A percentile compares a stretch with the other conserved stretches of the same genome.
Evolutionary conservation across 2,329 filamentous ascomycete genomes (phyloP).

Genomic region (Epichloe hybrida): DNA sequence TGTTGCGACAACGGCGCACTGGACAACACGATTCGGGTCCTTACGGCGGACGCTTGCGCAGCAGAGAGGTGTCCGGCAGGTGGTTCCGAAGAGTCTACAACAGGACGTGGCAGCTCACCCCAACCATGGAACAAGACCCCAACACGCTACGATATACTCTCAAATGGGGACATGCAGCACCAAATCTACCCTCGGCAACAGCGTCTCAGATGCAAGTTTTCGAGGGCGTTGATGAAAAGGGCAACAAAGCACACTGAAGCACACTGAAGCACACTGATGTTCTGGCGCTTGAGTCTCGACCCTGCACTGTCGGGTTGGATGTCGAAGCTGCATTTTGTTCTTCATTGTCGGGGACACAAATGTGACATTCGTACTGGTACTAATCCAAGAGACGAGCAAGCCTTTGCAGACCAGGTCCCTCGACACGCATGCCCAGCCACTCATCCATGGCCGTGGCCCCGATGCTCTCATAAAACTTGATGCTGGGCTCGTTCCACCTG

Average conservation of each 20-base stretch:
- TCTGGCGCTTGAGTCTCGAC: neutral
- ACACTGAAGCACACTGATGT: neutral
- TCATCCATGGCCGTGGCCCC: constrained; percentile 55
- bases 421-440: constrained; percentile 65
- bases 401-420: constrained; percentile 49
- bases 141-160: constrained; percentile 21
- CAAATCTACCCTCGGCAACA: constrained; percentile 17
- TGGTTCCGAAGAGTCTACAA: constrained; percentile 35
- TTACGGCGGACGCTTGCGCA: constrained; percentile 20
- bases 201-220: constrained; percentile 32
- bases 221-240: constrained; percentile 25
- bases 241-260: constrained; percentile 7
- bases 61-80: constrained; percentile 22
- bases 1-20: constrained; percentile 19
- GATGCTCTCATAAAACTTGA: constrained; percentile 68
- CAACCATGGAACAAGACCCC: constrained; percentile 25
- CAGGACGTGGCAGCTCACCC: constrained; percentile 30
- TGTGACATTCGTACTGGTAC: neutral
- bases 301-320: neutral
- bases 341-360: neutral
- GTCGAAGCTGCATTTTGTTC: too few relatives aligned
- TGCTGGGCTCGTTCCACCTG: constrained; percentile 85
- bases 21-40: constrained; percentile 24
- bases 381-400: constrained; percentile 35
- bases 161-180: constrained; percentile 30